A percentile compares a stretch with the other conserved stretches of the same genome.
phyloP scores from a whole-genome alignment of 2,329 filamentous ascomycete genomes.

The Verticillium dahliae region DNA sequence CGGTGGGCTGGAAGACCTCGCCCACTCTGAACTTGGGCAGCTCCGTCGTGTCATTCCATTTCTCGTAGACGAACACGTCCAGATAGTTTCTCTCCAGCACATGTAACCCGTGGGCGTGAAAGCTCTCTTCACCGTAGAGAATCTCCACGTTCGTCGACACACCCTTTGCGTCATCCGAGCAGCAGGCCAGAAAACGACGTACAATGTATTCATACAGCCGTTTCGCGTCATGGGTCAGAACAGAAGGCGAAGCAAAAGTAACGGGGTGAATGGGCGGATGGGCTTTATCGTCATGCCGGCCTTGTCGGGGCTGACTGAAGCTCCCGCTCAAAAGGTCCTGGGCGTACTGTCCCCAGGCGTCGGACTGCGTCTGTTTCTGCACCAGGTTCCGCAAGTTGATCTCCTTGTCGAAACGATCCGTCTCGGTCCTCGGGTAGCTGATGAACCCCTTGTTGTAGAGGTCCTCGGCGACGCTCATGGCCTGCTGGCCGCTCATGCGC shows the following conservation, averaged over 20 bases:
- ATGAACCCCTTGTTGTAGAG: slow-evolving; percentile 95
- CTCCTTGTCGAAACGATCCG: slow-evolving; percentile 85
- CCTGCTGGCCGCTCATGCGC: slow-evolving; percentile 81
- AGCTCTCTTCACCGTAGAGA: slow-evolving; percentile 74
- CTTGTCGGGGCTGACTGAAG: slow-evolving; percentile 76
- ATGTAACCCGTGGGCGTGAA: slow-evolving; percentile 74
- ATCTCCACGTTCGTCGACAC: slow-evolving; percentile 81
- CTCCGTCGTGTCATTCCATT: slow-evolving; percentile 83
- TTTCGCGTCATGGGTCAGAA: slow-evolving; percentile 60
- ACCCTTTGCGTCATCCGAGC: slow-evolving; percentile 87
- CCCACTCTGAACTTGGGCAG: slow-evolving; percentile 73
- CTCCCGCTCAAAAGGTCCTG: slow-evolving; percentile 66
- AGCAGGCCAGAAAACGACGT: slow-evolving; percentile 89
- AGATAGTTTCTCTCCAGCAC: slow-evolving; percentile 89
- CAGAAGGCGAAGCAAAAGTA: slow-evolving; percentile 64
- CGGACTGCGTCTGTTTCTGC: slow-evolving; percentile 74
- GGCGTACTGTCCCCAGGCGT: slow-evolving; percentile 75
- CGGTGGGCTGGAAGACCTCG: slow-evolving; percentile 79
- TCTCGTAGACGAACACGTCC: slow-evolving; percentile 93
- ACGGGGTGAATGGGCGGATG: slow-evolving; percentile 97
- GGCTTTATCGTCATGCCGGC: slow-evolving; percentile 88
- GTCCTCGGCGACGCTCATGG: slow-evolving; percentile 81
- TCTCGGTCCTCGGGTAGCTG: slow-evolving; percentile 95
- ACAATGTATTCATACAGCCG: slow-evolving; percentile 89
- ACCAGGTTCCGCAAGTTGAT: slow-evolving; percentile 79